Percentiles rank a stretch among this genome's conserved stretches.
Evolutionary conservation across 2,329 filamentous ascomycete genomes (phyloP).

Genomic region (Cladosporium sp.): DNA sequence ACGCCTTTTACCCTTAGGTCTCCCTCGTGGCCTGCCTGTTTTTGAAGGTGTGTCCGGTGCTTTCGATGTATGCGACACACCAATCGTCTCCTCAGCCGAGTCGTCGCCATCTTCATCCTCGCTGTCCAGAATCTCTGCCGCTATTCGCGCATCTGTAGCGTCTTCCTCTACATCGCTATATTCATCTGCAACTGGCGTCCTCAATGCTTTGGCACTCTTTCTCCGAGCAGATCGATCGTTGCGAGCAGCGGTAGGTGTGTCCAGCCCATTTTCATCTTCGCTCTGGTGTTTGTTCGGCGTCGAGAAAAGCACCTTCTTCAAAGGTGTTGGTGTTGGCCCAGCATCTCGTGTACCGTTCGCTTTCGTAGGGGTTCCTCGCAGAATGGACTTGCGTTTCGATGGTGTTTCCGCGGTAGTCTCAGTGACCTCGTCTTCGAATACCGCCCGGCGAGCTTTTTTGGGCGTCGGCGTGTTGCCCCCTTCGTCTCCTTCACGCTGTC

Average conservation of each 20-base stretch:
- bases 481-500: slow-evolving; percentile 4
- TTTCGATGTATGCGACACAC: slow-evolving; percentile 38
- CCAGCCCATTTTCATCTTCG: slow-evolving; percentile 26
- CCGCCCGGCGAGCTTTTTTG: not conserved
- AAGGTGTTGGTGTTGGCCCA: slow-evolving; percentile 37
- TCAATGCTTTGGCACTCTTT: slow-evolving; percentile 73
- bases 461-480: not conserved
- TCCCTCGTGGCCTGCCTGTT: slow-evolving; percentile 36
- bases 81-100: slow-evolving; percentile 27
- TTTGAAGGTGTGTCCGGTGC: slow-evolving; percentile 42
- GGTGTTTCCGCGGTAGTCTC: slow-evolving; percentile 22
- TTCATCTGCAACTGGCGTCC: slow-evolving; percentile 57
- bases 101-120: slow-evolving; percentile 29
- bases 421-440: not conserved
- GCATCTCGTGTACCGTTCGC: slow-evolving; percentile 19
- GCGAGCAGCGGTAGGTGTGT: slow-evolving; percentile 51
- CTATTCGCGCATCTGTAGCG: slow-evolving; percentile 15
- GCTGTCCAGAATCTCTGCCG: slow-evolving; percentile 24
- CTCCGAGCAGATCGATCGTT: slow-evolving; percentile 80
- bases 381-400: slow-evolving; percentile 28
- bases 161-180: slow-evolving; percentile 45
- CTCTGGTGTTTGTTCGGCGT: slow-evolving; percentile 34
- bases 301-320: slow-evolving; percentile 41
- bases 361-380: slow-evolving; percentile 26
- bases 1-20: slow-evolving; percentile 48